Percentiles rank a stretch among this genome's conserved stretches.
Evolutionary conservation across 192 early-diverging fungal genomes (phyloP).

Genomic region (Backusella macrospora): DNA sequence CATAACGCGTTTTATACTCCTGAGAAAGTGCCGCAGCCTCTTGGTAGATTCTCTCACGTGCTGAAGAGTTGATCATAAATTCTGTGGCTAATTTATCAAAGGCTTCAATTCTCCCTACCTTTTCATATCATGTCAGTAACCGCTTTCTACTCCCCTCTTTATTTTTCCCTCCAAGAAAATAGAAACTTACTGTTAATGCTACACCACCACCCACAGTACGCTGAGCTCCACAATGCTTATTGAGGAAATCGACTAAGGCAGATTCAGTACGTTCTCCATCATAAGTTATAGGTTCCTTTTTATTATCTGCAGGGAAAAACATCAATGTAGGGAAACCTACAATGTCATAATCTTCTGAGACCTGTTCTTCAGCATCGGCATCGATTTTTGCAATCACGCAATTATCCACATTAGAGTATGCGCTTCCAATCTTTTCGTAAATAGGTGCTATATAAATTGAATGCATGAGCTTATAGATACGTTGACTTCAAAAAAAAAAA

Average conservation of each 20-base stretch:
- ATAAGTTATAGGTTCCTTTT: slow-evolving; percentile 66
- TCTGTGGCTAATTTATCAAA: slow-evolving; percentile 61
- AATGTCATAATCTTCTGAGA: slow-evolving; percentile 68
- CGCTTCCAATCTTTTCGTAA: slow-evolving; percentile 86
- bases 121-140: slow-evolving; percentile 28
- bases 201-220: slow-evolving; percentile 77
- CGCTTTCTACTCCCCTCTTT: background rate
- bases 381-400: slow-evolving; percentile 91
- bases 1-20: slow-evolving; percentile 50
- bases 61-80: slow-evolving; percentile 57
- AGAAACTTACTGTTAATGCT: slow-evolving; percentile 48
- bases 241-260: slow-evolving; percentile 81
- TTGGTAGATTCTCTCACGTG: slow-evolving; percentile 11
- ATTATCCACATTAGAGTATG: slow-evolving; percentile 77
- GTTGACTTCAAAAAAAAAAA: background rate
- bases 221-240: slow-evolving; percentile 79
- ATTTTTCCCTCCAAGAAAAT: no score
- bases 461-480: background rate
- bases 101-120: slow-evolving; percentile 63
- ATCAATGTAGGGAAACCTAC: slow-evolving; percentile 88
- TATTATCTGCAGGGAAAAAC: slow-evolving; percentile 75
- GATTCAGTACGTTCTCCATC: slow-evolving; percentile 70
- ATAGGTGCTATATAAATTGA: slow-evolving; percentile 63
- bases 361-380: slow-evolving; percentile 65
- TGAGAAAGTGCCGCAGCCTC: slow-evolving; percentile 47